phyloP scores from a whole-genome alignment of 345 rosid genomes.

The Salix suchowensis region DNA sequence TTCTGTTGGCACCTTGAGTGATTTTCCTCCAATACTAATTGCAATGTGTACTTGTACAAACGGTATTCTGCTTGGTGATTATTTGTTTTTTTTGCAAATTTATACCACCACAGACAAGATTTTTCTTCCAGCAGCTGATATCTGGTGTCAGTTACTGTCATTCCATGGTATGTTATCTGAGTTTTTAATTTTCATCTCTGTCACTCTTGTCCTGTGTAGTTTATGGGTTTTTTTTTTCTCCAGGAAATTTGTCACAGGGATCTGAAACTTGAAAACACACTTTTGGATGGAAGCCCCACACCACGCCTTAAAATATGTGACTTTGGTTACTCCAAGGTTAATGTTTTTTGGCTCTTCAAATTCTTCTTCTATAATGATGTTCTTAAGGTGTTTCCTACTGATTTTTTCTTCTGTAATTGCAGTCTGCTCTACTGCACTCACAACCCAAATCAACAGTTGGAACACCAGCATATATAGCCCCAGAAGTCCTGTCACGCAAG shows the following conservation, averaged over 20 bases:
- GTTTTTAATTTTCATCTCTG: not conserved
- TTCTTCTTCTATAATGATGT: not conserved
- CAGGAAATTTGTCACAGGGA: constrained; percentile 65
- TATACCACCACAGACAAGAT: constrained; percentile 47
- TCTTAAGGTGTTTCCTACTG: not conserved
- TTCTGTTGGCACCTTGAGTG: not conserved
- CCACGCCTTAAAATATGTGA: constrained; percentile 62
- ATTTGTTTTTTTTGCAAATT: not conserved
- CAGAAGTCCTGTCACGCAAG: constrained; percentile 59
- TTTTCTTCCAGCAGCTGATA: constrained; percentile 85
- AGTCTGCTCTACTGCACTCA: constrained; percentile 67
- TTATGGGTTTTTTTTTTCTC: constrained; percentile 6
- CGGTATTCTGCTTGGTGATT: not conserved
- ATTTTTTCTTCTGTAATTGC: constrained; percentile 8
- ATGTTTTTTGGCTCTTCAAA: not conserved
- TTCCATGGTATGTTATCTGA: constrained; percentile 50
- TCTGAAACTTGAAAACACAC: constrained; percentile 55
- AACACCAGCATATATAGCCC: constrained; percentile 75
- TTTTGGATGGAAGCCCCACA: constrained; percentile 55
- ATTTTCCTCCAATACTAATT: not conserved
- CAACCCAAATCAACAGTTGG: constrained; percentile 74
- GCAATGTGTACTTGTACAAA: not conserved
- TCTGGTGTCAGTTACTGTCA: constrained; percentile 93
- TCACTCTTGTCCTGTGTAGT: not conserved
- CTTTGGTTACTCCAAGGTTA: constrained; percentile 61